phyloP scores from a whole-genome alignment of 176 grass and related monocot genomes.

The Alopecurus myosuroides region DNA sequence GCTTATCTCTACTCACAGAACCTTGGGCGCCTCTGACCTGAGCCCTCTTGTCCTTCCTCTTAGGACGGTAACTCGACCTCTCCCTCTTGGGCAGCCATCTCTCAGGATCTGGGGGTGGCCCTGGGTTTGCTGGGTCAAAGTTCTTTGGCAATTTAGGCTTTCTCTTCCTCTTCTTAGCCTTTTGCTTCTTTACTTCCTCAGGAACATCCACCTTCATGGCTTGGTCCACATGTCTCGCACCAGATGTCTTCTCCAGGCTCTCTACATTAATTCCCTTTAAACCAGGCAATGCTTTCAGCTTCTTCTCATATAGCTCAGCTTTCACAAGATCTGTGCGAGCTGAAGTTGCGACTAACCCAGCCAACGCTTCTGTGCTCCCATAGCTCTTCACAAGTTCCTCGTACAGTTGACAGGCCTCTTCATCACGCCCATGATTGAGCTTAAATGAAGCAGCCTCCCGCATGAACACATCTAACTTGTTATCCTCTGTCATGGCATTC shows the following conservation, averaged over 20 bases:
- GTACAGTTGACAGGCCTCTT: conserved; percentile 69
- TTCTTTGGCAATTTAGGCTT: conserved; percentile 86
- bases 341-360: conserved; percentile 73
- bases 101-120: conserved; percentile 83
- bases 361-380: conserved; percentile 66
- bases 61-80: conserved; percentile 81
- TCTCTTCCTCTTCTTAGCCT: conserved; percentile 85
- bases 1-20: conserved; percentile 65
- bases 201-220: conserved; percentile 40
- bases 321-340: conserved; percentile 68
- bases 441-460: conserved; percentile 82
- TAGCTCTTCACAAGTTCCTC: conserved; percentile 79
- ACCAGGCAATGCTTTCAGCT: conserved; percentile 73
- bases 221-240: conserved; percentile 72
- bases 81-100: conserved; percentile 94
- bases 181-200: conserved; percentile 70
- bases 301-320: conserved; percentile 85
- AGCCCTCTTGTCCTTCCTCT: conserved; percentile 87
- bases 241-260: conserved; percentile 78
- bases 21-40: conserved; percentile 91
- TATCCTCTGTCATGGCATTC: conserved; percentile 82
- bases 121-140: conserved; percentile 77
- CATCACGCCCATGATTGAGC: conserved; percentile 66
- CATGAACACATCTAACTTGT: conserved; percentile 69
- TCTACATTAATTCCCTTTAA: conserved; percentile 68